Conservation (phyloP, 805 yeast genomes). For the Ogataea minuta region DNA sequence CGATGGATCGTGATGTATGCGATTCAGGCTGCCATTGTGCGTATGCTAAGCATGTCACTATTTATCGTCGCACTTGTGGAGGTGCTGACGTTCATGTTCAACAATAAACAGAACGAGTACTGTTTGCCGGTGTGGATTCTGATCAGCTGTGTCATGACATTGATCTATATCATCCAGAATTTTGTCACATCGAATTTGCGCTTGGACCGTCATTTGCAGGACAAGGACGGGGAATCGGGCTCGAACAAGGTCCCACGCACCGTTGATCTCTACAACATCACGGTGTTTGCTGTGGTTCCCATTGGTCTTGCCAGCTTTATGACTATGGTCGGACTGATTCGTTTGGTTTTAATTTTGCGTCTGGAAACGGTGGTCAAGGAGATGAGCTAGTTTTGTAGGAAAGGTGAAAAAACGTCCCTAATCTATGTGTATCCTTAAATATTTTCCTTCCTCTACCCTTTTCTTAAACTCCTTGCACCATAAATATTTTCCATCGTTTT, state of each 20-base stretch:
- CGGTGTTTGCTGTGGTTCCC: conserved; percentile 97
- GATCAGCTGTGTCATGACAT: conserved; percentile 80
- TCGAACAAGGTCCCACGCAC: conserved; percentile 51
- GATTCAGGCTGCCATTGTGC: conserved; percentile 79
- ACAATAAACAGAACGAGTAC: conserved; percentile 58
- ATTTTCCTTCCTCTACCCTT: no score
- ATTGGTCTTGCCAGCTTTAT: conserved; percentile 92
- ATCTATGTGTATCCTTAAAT: no score
- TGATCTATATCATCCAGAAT: conserved; percentile 78
- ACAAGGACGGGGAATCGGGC: conserved; percentile 8
- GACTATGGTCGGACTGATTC: conserved; percentile 80
- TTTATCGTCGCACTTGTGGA: conserved; percentile 70
- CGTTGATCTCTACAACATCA: conserved; percentile 82
- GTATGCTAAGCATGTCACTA: conserved; percentile 81
- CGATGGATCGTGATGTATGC: conserved; percentile 93
- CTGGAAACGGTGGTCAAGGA: conserved; percentile 48
- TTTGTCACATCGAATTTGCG: conserved; percentile 79
- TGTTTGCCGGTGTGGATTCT: conserved; percentile 88
- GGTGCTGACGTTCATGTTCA: conserved; percentile 61
- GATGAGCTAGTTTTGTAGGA: no score
- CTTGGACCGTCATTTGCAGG: conserved; percentile 31
- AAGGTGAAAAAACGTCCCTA: background rate
- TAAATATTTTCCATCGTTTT: conserved; percentile 6
- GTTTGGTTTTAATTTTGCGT: conserved; percentile 73
- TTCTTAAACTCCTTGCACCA: conserved; percentile 6